phyloP scores from a whole-genome alignment of 495 filamentous ascomycete species.

The Trichoderma reesei region DNA sequence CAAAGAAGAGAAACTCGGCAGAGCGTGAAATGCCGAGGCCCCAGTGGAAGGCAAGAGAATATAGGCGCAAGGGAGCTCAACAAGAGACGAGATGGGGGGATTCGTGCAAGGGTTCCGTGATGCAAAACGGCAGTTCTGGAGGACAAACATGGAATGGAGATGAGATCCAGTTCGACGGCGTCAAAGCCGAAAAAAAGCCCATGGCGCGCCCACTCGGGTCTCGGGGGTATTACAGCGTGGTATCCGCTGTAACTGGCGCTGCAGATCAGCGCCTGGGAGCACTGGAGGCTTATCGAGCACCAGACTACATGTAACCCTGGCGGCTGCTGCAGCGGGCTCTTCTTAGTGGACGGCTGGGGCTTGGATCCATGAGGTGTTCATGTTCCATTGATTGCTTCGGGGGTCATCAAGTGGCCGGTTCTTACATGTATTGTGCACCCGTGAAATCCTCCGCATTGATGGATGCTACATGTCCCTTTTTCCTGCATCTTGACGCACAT shows the following conservation, averaged over 20 bases:
- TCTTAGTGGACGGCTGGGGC: neutral
- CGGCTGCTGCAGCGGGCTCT: constrained; percentile 1
- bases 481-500: no score
- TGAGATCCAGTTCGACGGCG: neutral
- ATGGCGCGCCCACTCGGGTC: constrained; percentile 7
- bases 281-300: neutral
- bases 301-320: no score
- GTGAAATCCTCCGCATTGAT: neutral
- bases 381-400: no score
- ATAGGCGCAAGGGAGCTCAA: no score
- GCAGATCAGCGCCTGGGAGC: neutral
- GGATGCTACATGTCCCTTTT: neutral
- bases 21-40: neutral
- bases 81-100: no score
- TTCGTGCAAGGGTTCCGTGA: neutral
- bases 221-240: neutral
- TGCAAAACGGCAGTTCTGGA: neutral
- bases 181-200: neutral
- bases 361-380: no score
- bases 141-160: neutral
- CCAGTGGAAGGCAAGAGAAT: no score
- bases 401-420: no score
- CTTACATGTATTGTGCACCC: neutral
- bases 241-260: neutral
- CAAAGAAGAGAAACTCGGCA: neutral